Evolutionary conservation across 164 flowering plant species (phyloP).

Genomic region (Cinnamomum chago): DNA sequence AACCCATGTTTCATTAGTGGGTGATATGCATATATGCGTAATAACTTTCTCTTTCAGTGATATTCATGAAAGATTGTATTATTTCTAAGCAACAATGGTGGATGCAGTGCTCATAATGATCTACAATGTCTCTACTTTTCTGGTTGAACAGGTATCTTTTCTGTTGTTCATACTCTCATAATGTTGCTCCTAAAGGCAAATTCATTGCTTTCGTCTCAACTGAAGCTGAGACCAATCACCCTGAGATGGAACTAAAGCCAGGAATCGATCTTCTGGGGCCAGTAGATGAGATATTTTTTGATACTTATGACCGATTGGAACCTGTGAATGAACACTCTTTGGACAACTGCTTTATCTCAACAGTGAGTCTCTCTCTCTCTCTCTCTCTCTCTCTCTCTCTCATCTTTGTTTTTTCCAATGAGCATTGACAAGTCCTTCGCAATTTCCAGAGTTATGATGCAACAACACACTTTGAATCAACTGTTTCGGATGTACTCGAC

Average conservation of each 20-base stretch:
- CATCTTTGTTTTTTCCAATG: not conserved
- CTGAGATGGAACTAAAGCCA: conserved; percentile 69
- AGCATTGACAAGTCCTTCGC: not conserved
- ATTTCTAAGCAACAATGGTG: not conserved
- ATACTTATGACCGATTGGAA: conserved; percentile 76
- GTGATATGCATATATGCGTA: not conserved
- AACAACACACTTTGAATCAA: conserved; percentile 93
- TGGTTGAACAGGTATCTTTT: conserved; percentile 72
- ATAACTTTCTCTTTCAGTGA: not conserved
- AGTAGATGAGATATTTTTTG: conserved; percentile 91
- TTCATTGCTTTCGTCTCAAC: conserved; percentile 91
- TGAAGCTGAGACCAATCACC: conserved; percentile 88
- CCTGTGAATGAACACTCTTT: conserved; percentile 84
- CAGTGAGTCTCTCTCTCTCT: conserved; percentile 38
- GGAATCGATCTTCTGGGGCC: conserved; percentile 91
- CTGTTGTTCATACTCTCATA: conserved; percentile 92
- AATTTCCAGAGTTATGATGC: conserved; percentile 85
- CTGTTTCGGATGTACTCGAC: conserved; percentile 74
- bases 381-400: not conserved
- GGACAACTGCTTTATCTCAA: conserved; percentile 90
- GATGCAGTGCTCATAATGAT: not conserved
- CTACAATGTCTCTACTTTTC: not conserved
- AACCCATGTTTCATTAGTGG: not conserved
- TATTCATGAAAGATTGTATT: not conserved
- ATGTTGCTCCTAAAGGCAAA: conserved; percentile 95